A percentile compares a stretch with the other conserved stretches of the same genome.
phyloP scores from a whole-genome alignment of 169 alveolate genomes.

The Eimeria zaria region DNA sequence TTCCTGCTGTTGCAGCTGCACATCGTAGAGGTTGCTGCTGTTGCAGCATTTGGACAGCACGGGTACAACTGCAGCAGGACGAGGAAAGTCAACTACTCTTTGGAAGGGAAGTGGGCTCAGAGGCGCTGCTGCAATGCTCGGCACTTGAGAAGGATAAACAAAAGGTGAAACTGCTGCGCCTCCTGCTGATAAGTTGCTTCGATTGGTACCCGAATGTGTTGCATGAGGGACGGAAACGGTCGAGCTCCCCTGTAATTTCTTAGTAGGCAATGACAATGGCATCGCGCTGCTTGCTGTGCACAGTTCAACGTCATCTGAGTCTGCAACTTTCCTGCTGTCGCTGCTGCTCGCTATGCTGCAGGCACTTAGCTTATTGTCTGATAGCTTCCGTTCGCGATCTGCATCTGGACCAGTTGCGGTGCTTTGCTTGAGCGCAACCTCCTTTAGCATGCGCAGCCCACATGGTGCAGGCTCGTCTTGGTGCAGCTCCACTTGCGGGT shows the following conservation, averaged over 20 bases:
- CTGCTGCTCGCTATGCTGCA: neutral
- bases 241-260: neutral
- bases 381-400: neutral
- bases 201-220: neutral
- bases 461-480: slow-evolving; percentile 9
- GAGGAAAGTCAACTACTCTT: slow-evolving; percentile 32
- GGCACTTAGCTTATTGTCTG: neutral
- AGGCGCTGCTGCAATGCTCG: neutral
- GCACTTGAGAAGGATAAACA: neutral
- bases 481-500: neutral
- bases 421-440: slow-evolving; percentile 12
- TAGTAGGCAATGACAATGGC: neutral
- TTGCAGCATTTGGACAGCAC: neutral
- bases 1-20: slow-evolving; percentile 12
- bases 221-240: neutral
- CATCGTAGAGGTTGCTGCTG: neutral
- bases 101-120: slow-evolving; percentile 22
- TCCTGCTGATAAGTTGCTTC: neutral
- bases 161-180: neutral
- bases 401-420: neutral
- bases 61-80: slow-evolving; percentile 46
- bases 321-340: slow-evolving; percentile 1
- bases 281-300: neutral
- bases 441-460: neutral
- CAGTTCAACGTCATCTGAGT: slow-evolving; percentile 5